Conservation (phyloP, 1,139 yeast species). For the Lodderomyces oxycetoniae region DNA sequence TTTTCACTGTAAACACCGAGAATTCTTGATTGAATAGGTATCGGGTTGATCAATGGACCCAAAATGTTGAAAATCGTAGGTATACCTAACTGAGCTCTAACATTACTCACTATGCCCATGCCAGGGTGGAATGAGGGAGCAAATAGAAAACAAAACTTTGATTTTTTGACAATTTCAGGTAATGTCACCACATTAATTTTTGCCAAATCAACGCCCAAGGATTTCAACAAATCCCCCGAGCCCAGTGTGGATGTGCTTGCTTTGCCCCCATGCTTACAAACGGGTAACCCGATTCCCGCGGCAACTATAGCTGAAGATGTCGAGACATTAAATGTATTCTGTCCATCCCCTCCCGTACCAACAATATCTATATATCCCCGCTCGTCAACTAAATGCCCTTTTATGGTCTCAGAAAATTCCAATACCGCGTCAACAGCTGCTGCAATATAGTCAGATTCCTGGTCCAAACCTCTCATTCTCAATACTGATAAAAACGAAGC, state of each 20-base stretch:
- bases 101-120: conserved; percentile 76
- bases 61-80: conserved; percentile 91
- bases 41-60: conserved; percentile 92
- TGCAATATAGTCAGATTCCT: conserved; percentile 73
- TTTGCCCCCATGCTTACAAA: conserved; percentile 94
- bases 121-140: conserved; percentile 97
- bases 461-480: conserved; percentile 73
- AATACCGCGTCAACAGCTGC: conserved; percentile 73
- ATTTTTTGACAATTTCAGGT: conserved; percentile 52
- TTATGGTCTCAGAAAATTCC: conserved; percentile 55
- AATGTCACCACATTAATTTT: conserved; percentile 64
- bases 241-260: conserved; percentile 93
- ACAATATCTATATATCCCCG: conserved; percentile 79
- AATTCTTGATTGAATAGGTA: conserved; percentile 74
- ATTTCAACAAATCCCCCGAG: conserved; percentile 78
- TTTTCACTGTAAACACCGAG: conserved; percentile 82
- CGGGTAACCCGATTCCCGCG: conserved; percentile 79
- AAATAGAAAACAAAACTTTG: conserved; percentile 69
- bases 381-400: conserved; percentile 35
- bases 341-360: conserved; percentile 98
- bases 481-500: conserved; percentile 78
- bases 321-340: conserved; percentile 91
- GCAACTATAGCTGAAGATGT: conserved; percentile 93
- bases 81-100: conserved; percentile 72
- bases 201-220: conserved; percentile 72